Percentiles rank a stretch among this genome's conserved stretches.
These are phyloP conservation scores for Urostyla sp. DNA, from an alignment of 73 alveolate species.

Conservation along the genomic window DNA sequence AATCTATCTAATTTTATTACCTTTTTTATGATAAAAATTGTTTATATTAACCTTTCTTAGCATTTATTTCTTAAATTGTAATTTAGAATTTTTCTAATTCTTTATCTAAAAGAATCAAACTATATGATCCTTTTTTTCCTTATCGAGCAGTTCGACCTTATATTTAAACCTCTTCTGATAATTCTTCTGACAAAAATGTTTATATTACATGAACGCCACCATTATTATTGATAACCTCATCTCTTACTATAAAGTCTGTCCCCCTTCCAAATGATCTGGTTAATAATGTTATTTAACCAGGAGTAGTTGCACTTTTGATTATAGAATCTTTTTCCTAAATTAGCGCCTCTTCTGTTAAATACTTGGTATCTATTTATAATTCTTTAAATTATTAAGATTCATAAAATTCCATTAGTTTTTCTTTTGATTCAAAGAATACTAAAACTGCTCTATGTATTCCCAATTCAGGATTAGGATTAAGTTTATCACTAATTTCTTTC, in stretches of 20 bases:
- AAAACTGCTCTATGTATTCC: background rate
- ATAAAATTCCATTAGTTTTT: background rate
- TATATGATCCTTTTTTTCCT: conserved; percentile 64
- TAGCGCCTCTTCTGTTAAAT: background rate
- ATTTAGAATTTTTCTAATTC: conserved; percentile 1
- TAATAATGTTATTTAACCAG: background rate
- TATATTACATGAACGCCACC: conserved; percentile 72
- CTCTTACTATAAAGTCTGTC: conserved; percentile 59
- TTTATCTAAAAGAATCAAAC: conserved; percentile 43
- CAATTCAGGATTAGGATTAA: background rate
- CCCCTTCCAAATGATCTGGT: conserved; percentile 64
- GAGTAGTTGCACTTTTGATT: background rate
- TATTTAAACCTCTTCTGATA: conserved; percentile 51
- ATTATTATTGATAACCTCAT: conserved; percentile 12
- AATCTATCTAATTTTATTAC: background rate
- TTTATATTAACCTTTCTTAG: background rate
- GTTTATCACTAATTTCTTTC: background rate
- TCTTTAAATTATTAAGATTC: background rate
- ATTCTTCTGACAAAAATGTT: conserved; percentile 55
- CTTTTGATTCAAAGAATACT: background rate
- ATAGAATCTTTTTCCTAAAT: background rate
- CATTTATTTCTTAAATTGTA: background rate
- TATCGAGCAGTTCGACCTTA: conserved; percentile 73
- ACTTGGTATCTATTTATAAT: background rate
- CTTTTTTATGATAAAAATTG: background rate